Evolutionary conservation across 2,329 filamentous ascomycete species (phyloP), one percentile per base, ranked within the genome.

Genomic region (Beauveria sp.): DNA sequence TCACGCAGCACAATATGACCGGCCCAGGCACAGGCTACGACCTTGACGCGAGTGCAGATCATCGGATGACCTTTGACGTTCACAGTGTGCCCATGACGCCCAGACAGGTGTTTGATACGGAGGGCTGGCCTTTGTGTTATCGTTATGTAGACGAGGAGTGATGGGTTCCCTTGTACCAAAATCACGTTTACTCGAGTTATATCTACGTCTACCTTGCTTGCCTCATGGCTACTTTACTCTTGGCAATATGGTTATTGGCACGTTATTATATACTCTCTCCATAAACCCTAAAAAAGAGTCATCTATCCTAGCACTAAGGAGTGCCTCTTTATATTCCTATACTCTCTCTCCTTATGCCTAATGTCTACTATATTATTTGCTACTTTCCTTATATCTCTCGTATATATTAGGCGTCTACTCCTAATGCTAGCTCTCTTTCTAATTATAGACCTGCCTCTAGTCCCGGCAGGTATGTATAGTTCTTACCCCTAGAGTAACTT

Each of bases 391-490:
- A 28, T 28, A 45, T 22, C 38, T 56, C 40, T 26, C 12, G 12
- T 45, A 45, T 40, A 45, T 45, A 10, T 56, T 40, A 10, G 53
- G 53, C 12, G 53, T 56, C 58, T 49, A 60, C 3, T 54, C 10
- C 22, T 31, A 24, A 22, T 60, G 48, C 14, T 60, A 9, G 7
- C 22, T 50, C 58, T 40, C 48, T 38, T 54, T 60, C 58, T 34
- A 54, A 34, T 60, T 49, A 52, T 60, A 45, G 5, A 60, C 58
- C 49, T 60, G 58, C 22, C 28, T 28, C 58, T 49, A 60, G 26
- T 60, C 48, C 31, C 58, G 58, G 38, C 58, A 60, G 22, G 57
- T 60, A 50, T 60, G 57, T 5, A 43, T 22, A 45, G 48, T 43
- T 60, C 46, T 48, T 18, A 16, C 28, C 24, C 57, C 57, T 3